Evolutionary conservation across 2,329 filamentous ascomycete genomes (phyloP).

Genomic region (Fusarium piperis): DNA sequence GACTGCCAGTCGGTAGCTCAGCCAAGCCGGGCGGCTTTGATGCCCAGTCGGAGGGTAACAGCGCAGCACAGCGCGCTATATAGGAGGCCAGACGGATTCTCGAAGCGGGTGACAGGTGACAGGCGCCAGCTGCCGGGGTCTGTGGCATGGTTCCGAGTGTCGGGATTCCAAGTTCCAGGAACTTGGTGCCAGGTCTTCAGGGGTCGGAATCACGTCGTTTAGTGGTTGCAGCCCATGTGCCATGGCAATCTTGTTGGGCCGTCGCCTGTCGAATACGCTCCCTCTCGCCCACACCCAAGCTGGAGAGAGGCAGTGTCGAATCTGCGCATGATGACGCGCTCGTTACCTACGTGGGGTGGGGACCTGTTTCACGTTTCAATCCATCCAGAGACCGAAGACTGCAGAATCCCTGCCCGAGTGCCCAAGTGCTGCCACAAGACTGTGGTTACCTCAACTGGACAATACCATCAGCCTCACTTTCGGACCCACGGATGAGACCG

Average conservation of each 20-base stretch:
- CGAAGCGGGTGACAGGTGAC: slow-evolving; percentile 9
- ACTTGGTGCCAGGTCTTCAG: slow-evolving; percentile 13
- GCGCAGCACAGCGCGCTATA: slow-evolving; percentile 5
- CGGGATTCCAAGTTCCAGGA: slow-evolving; percentile 18
- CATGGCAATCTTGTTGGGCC: slow-evolving; percentile 18
- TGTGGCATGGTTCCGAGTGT: slow-evolving; percentile 5
- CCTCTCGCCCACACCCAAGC: slow-evolving; percentile 3
- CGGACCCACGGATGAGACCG: slow-evolving; percentile 22
- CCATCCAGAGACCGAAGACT: slow-evolving; percentile 31
- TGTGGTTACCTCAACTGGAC: slow-evolving; percentile 7
- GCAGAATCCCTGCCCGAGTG: slow-evolving; percentile 21
- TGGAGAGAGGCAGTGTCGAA: slow-evolving; percentile 12
- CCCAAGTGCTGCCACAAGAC: slow-evolving; percentile 22
- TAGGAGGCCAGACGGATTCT: slow-evolving; percentile 3
- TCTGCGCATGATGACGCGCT: slow-evolving; percentile 24
- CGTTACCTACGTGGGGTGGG: slow-evolving; percentile 28
- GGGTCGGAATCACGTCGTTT: not conserved
- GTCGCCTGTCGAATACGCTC: not conserved
- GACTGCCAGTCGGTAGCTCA: not conserved
- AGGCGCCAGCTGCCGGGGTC: slow-evolving; percentile 9
- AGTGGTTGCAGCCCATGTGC: slow-evolving; percentile 22
- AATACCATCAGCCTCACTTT: slow-evolving; percentile 40
- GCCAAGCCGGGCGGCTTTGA: not conserved
- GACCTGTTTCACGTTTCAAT: slow-evolving; percentile 39
- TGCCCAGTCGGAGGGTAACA: not conserved